Conservation (phyloP, 139 green algal species). For the Edaphochlamys debaryana region DNA sequence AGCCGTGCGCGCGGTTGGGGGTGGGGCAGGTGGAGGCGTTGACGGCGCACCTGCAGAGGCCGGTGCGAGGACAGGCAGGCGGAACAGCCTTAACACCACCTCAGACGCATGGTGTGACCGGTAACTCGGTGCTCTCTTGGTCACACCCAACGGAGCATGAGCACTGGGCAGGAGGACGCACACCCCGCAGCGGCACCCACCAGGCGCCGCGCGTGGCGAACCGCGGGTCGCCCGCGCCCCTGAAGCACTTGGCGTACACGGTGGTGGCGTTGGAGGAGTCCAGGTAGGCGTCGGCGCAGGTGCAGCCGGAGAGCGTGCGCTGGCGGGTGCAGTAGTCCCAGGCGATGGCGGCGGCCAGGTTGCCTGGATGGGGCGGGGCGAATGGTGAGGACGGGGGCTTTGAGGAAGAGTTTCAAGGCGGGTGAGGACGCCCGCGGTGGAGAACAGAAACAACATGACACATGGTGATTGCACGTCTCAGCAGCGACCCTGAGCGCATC, state of each 20-base stretch:
- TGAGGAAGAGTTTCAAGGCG: no score
- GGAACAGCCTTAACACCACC: not conserved
- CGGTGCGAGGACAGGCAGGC: not conserved
- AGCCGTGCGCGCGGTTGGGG: constrained; percentile 38
- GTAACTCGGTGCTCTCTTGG: no score
- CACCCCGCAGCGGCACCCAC: not conserved
- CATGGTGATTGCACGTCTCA: no score
- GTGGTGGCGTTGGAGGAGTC: not conserved
- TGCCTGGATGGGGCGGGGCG: no score
- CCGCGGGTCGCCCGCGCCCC: not conserved
- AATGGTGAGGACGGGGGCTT: no score
- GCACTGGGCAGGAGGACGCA: no score
- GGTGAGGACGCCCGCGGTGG: no score
- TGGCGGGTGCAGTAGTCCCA: constrained; percentile 44
- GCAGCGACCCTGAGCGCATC: no score
- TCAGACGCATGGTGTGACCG: no score
- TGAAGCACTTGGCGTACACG: constrained; percentile 25
- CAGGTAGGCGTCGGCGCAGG: constrained; percentile 37
- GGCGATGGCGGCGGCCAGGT: not conserved
- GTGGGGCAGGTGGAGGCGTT: constrained; percentile 43
- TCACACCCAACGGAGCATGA: no score
- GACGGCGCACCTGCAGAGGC: constrained; percentile 21
- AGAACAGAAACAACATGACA: no score
- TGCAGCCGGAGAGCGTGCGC: constrained; percentile 47
- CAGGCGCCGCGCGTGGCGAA: constrained; percentile 25